Conservation (phyloP, 768 basidiomycete genomes). For the Mycena galericulata region DNA sequence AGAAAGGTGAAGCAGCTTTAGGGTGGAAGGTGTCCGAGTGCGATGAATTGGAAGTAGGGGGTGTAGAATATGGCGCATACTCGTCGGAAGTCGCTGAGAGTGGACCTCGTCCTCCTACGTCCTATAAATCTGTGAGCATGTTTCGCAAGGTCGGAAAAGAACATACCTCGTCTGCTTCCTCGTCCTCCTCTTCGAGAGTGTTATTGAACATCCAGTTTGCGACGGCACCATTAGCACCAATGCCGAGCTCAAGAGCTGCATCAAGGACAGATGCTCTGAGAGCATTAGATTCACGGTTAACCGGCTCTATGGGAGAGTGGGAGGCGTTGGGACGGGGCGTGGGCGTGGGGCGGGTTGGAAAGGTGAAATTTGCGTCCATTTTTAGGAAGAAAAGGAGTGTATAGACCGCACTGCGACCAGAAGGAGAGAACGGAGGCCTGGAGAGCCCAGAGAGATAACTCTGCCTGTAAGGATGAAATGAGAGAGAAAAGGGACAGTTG, state of each 20-base stretch:
- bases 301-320: slow-evolving; percentile 31
- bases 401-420: slow-evolving; percentile 31
- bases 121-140: slow-evolving; percentile 12
- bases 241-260: slow-evolving; percentile 75
- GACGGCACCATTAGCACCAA: slow-evolving; percentile 68
- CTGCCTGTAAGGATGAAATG: background rate
- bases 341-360: slow-evolving; percentile 43
- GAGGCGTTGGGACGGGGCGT: slow-evolving; percentile 38
- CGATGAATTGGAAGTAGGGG: slow-evolving; percentile 30
- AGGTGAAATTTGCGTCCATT: slow-evolving; percentile 50
- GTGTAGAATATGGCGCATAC: slow-evolving; percentile 31
- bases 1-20: background rate
- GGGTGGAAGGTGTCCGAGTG: slow-evolving; percentile 26
- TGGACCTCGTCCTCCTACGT: slow-evolving; percentile 6
- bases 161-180: slow-evolving; percentile 52
- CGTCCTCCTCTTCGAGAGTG: slow-evolving; percentile 67
- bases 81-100: slow-evolving; percentile 35
- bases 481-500: background rate
- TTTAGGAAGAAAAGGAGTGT: slow-evolving; percentile 18
- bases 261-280: slow-evolving; percentile 82
- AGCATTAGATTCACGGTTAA: slow-evolving; percentile 64
- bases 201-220: slow-evolving; percentile 82
- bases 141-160: background rate
- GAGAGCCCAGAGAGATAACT: background rate
- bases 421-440: background rate